Percentiles rank a stretch among this genome's conserved stretches.
Conservation (phyloP, 495 filamentous ascomycete genomes). For the Penicillium bialowiezense region DNA sequence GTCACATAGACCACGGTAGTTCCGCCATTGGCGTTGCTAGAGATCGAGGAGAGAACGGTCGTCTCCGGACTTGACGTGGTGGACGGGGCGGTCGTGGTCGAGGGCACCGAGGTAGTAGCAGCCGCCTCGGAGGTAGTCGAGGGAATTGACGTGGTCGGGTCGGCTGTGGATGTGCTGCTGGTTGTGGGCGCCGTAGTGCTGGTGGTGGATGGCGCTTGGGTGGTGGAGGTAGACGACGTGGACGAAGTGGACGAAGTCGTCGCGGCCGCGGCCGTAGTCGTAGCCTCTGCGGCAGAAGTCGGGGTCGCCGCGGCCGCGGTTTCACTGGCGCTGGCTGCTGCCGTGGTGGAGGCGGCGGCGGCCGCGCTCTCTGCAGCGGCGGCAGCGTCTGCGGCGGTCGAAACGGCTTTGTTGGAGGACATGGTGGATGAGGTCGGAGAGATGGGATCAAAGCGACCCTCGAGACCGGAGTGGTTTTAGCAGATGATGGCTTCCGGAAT, state of each 20-base stretch:
- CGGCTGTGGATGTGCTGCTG: conserved; percentile 27
- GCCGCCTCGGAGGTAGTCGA: conserved; percentile 16
- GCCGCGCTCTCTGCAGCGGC: neutral
- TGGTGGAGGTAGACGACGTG: conserved; percentile 13
- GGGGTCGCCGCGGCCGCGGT: neutral
- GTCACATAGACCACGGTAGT: conserved; percentile 26
- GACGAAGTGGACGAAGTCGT: neutral
- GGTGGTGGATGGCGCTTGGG: conserved; percentile 9
- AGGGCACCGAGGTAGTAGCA: conserved; percentile 7
- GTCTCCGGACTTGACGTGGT: conserved; percentile 8
- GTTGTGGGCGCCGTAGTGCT: conserved; percentile 11
- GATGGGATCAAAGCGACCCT: conserved; percentile 3
- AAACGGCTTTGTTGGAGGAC: neutral
- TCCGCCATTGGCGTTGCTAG: conserved; percentile 12
- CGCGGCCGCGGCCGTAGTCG: neutral
- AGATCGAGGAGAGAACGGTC: conserved; percentile 11
- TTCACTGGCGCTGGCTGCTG: neutral
- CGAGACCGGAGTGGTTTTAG: conserved; percentile 3
- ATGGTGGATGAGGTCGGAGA: neutral
- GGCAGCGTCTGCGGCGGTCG: neutral
- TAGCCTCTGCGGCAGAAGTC: conserved; percentile 10
- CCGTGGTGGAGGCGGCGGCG: neutral
- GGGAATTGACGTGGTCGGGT: conserved; percentile 16
- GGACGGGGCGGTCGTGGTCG: conserved; percentile 5
- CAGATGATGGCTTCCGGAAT: neutral